These are phyloP conservation scores for Ophiocordyceps camponoti-leonardi DNA, from an alignment of 2,329 filamentous ascomycete genomes.

Conservation along the genomic window DNA sequence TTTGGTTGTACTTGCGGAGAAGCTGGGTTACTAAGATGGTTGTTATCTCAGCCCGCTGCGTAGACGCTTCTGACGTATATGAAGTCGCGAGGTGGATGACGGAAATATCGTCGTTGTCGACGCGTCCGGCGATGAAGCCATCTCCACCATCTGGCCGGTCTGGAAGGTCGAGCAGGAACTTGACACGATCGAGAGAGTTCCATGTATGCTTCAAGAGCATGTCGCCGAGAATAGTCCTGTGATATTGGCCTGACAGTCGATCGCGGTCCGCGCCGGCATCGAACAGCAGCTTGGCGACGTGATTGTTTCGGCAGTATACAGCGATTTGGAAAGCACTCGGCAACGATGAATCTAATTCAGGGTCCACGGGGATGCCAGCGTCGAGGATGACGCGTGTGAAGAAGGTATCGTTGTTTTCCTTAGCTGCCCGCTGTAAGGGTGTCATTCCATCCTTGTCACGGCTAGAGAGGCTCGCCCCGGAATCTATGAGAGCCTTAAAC, in stretches of 20 bases:
- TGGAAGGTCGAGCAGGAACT: background rate
- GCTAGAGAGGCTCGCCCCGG: background rate
- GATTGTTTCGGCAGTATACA: background rate
- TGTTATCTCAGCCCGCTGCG: background rate
- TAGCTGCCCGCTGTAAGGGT: background rate
- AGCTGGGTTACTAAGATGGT: background rate
- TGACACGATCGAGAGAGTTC: background rate
- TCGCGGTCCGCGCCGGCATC: background rate
- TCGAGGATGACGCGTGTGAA: background rate
- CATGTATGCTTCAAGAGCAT: background rate
- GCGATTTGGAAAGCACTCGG: background rate
- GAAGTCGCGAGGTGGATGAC: background rate
- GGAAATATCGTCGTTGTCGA: background rate
- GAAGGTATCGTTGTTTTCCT: background rate
- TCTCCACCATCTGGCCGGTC: background rate
- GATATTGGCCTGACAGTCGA: background rate
- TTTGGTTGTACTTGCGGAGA: background rate
- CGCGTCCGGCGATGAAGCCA: background rate
- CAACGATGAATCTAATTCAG: background rate
- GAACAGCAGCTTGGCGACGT: background rate
- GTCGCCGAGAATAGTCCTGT: background rate
- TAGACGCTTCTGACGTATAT: background rate
- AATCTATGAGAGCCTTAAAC: background rate
- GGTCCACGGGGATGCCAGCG: background rate
- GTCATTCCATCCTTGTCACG: background rate